Evolutionary conservation across 805 yeast genomes (phyloP).

Genomic region (Metschnikowia rubicola): DNA sequence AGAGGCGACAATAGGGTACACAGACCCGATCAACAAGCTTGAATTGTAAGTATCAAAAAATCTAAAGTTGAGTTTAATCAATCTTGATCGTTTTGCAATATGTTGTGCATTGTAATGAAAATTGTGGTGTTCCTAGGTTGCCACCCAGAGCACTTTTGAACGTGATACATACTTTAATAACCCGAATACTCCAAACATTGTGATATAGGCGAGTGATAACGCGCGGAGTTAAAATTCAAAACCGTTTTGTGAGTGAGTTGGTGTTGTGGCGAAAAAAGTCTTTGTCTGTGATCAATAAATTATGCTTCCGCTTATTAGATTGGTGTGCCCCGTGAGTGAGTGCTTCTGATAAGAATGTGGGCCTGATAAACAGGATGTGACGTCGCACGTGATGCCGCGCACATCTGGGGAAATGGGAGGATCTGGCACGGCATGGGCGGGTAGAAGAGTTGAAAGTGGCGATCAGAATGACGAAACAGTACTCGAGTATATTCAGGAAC

Average conservation of each 20-base stretch:
- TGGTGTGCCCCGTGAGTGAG: background rate
- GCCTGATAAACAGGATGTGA: background rate
- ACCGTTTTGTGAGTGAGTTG: background rate
- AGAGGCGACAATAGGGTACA: conserved; percentile 60
- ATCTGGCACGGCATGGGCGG: background rate
- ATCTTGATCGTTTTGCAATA: no score
- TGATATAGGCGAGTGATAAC: background rate
- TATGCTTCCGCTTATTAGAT: no score
- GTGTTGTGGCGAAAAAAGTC: background rate
- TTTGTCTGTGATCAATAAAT: no score
- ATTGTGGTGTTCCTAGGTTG: background rate
- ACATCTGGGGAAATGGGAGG: background rate
- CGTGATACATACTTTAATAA: conserved; percentile 10
- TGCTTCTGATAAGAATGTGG: conserved; percentile 8
- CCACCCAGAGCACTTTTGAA: background rate
- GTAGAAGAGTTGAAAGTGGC: background rate
- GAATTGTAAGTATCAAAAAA: conserved; percentile 6
- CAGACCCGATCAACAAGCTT: conserved; percentile 36
- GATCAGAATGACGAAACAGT: no score
- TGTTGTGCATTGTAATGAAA: no score
- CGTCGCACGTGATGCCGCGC: conserved; percentile 2
- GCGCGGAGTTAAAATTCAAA: background rate
- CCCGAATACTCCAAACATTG: conserved; percentile 12
- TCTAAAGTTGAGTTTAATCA: no score
- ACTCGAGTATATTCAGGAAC: no score